These are phyloP conservation scores for Ustilago nuda DNA, from an alignment of 1,284 basidiomycete species.

Conservation along the genomic window DNA sequence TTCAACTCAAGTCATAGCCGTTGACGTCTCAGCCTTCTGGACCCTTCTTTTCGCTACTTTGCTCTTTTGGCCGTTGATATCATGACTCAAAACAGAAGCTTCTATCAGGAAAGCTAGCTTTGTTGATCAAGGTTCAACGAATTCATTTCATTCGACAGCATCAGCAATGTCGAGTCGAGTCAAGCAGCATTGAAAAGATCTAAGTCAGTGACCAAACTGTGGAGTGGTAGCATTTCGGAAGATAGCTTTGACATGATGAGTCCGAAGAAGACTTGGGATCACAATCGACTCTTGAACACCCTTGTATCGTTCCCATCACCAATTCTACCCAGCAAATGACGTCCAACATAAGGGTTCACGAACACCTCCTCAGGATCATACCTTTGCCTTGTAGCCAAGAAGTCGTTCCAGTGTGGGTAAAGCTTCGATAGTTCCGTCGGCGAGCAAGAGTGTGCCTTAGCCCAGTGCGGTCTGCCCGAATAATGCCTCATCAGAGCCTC, in stretches of 20 bases:
- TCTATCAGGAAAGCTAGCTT: neutral
- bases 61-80: neutral
- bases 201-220: neutral
- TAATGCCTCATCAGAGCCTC: slow-evolving; percentile 80
- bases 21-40: neutral
- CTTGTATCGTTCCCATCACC: slow-evolving; percentile 48
- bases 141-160: neutral
- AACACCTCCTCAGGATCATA: slow-evolving; percentile 86
- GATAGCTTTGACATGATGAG: neutral
- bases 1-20: neutral
- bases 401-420: slow-evolving; percentile 88
- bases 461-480: slow-evolving; percentile 94
- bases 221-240: neutral
- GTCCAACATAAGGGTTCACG: slow-evolving; percentile 73
- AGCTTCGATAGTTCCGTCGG: slow-evolving; percentile 77
- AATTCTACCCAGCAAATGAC: slow-evolving; percentile 72
- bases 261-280: neutral
- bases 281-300: slow-evolving; percentile 55
- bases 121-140: no score
- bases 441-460: slow-evolving; percentile 85
- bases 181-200: neutral
- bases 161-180: neutral
- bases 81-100: neutral
- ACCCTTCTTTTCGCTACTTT: neutral
- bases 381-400: slow-evolving; percentile 76